These are phyloP conservation scores for Zygosaccharomyces bailii DNA, from an alignment of 805 yeast genomes.

Conservation along the genomic window DNA sequence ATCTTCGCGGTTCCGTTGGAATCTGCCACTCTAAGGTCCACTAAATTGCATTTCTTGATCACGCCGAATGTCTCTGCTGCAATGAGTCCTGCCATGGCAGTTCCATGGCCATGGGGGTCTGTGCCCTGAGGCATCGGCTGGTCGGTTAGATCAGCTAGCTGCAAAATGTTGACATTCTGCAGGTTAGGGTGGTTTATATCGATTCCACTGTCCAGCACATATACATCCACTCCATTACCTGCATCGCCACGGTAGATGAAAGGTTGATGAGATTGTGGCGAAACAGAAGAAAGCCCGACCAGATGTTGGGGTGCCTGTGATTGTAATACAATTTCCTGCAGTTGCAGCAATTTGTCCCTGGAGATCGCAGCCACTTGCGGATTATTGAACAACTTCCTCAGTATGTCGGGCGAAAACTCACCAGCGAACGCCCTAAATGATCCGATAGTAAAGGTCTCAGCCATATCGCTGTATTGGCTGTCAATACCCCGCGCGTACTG, in stretches of 20 bases:
- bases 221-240: constrained; percentile 40
- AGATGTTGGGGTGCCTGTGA: constrained; percentile 44
- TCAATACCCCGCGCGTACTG: constrained; percentile 8
- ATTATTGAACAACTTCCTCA: constrained; percentile 37
- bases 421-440: constrained; percentile 38
- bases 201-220: constrained; percentile 41
- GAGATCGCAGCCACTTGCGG: constrained; percentile 37
- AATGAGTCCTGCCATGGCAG: constrained; percentile 53
- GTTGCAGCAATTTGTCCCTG: constrained; percentile 35
- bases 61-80: constrained; percentile 53
- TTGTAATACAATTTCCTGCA: constrained; percentile 38
- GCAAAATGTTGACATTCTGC: constrained; percentile 41
- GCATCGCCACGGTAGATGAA: constrained; percentile 43
- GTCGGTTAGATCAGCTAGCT: constrained; percentile 46
- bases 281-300: constrained; percentile 34
- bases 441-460: background rate
- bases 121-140: constrained; percentile 23
- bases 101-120: constrained; percentile 52
- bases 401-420: constrained; percentile 33
- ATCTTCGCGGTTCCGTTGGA: constrained; percentile 38
- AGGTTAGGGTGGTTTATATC: constrained; percentile 40
- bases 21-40: constrained; percentile 45
- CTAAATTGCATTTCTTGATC: constrained; percentile 43
- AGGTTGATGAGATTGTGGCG: constrained; percentile 37
- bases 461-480: constrained; percentile 7